A percentile compares a stretch with the other conserved stretches of the same genome.
Conservation (phyloP, 2,329 filamentous ascomycete genomes). For the Sclerotinia minor region DNA sequence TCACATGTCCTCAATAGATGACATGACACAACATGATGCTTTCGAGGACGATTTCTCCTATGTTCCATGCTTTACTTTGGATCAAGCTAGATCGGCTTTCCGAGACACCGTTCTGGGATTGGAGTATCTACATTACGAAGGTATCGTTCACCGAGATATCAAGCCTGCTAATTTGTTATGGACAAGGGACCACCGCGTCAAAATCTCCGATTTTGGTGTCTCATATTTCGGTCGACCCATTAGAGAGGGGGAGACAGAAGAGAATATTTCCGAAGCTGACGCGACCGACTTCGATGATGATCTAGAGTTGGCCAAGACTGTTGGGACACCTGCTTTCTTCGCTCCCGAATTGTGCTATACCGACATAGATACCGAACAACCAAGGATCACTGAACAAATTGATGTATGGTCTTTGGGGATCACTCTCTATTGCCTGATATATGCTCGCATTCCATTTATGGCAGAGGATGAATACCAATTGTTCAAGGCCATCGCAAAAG, state of each 20-base stretch:
- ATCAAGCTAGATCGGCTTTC: slow-evolving; percentile 80
- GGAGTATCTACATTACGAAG: slow-evolving; percentile 89
- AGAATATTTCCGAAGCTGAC: slow-evolving; percentile 75
- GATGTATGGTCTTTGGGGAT: slow-evolving; percentile 97
- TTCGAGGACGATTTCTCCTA: slow-evolving; percentile 88
- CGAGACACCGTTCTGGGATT: slow-evolving; percentile 89
- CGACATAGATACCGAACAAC: slow-evolving; percentile 67
- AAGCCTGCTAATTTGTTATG: slow-evolving; percentile 90
- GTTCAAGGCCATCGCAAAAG: slow-evolving; percentile 87
- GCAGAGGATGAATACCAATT: slow-evolving; percentile 90
- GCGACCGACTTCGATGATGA: slow-evolving; percentile 87
- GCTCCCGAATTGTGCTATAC: slow-evolving; percentile 95
- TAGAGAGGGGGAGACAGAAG: slow-evolving; percentile 76
- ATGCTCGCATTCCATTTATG: slow-evolving; percentile 88
- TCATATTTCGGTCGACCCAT: slow-evolving; percentile 93
- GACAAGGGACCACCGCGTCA: slow-evolving; percentile 80
- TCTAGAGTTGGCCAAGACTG: slow-evolving; percentile 94
- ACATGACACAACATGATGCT: slow-evolving; percentile 58
- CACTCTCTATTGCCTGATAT: slow-evolving; percentile 93
- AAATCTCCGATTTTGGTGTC: slow-evolving; percentile 98
- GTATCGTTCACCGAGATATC: slow-evolving; percentile 81
- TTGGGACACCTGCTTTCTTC: slow-evolving; percentile 96
- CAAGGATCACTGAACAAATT: slow-evolving; percentile 85
- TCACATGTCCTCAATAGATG: slow-evolving; percentile 66
- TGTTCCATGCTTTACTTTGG: slow-evolving; percentile 87